A percentile compares a stretch with the other conserved stretches of the same genome.
phyloP scores from a whole-genome alignment of 2,329 filamentous ascomycete species.

The Nemania sp. region DNA sequence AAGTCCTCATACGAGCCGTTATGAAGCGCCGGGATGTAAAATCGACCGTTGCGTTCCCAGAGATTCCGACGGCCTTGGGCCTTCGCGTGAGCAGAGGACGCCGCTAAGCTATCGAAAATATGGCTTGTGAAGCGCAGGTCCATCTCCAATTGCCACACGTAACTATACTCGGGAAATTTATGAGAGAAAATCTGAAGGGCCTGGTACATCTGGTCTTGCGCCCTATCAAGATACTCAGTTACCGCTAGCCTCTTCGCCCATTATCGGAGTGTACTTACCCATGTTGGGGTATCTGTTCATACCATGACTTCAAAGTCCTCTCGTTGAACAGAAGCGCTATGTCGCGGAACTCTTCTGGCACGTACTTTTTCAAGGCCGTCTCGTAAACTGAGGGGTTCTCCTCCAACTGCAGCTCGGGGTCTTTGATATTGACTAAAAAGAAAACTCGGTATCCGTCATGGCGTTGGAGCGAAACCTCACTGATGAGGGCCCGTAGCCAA shows the following conservation, averaged over 20 bases:
- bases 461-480: background rate
- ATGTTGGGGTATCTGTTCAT: background rate
- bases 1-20: background rate
- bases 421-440: background rate
- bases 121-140: background rate
- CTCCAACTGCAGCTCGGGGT: background rate
- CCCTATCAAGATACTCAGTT: background rate
- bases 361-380: background rate
- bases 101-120: background rate
- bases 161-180: background rate
- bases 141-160: background rate
- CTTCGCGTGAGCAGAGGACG: background rate
- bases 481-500: background rate
- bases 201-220: background rate
- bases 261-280: background rate
- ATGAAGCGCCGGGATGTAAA: background rate
- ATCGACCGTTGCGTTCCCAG: background rate
- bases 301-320: background rate
- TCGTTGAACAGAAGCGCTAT: background rate
- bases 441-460: background rate
- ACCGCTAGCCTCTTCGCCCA: background rate
- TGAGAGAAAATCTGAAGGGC: background rate
- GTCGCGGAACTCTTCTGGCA: background rate
- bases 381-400: background rate
- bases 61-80: background rate